Percentiles rank a stretch among this genome's conserved stretches.
phyloP scores from a whole-genome alignment of 1,139 yeast genomes.

The Suhomyces guaymorum region DNA sequence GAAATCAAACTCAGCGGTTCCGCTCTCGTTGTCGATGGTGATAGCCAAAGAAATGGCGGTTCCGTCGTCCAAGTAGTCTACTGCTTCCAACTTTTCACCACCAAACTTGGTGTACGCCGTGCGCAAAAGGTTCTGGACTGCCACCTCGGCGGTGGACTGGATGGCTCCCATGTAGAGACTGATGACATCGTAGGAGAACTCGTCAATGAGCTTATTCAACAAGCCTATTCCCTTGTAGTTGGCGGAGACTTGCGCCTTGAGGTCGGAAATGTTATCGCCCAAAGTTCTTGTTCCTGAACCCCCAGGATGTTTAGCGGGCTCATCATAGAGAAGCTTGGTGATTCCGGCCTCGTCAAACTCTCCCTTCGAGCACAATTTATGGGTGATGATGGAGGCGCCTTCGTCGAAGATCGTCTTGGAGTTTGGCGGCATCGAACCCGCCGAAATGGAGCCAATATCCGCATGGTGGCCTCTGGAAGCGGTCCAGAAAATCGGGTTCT shows the following conservation, averaged over 20 bases:
- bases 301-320: conserved; percentile 49
- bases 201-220: conserved; percentile 32
- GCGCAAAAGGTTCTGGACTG: conserved; percentile 41
- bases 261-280: conserved; percentile 43
- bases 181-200: conserved; percentile 36
- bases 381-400: conserved; percentile 46
- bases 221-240: conserved; percentile 44
- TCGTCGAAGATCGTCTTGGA: conserved; percentile 47
- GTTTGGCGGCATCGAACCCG: conserved; percentile 51
- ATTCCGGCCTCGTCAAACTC: conserved; percentile 45
- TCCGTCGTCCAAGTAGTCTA: conserved; percentile 48
- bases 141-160: conserved; percentile 44
- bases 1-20: conserved; percentile 45
- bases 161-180: conserved; percentile 45
- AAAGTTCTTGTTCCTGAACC: conserved; percentile 47
- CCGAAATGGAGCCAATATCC: conserved; percentile 48
- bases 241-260: conserved; percentile 48
- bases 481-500: conserved; percentile 44
- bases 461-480: conserved; percentile 53
- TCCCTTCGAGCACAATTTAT: conserved; percentile 39
- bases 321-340: conserved; percentile 37
- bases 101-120: conserved; percentile 39
- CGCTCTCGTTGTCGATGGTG: conserved; percentile 34
- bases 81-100: conserved; percentile 35
- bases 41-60: conserved; percentile 42